Base-by-base conservation (phyloP, 805 yeast species). In the Lipomyces orientalis region DNA sequence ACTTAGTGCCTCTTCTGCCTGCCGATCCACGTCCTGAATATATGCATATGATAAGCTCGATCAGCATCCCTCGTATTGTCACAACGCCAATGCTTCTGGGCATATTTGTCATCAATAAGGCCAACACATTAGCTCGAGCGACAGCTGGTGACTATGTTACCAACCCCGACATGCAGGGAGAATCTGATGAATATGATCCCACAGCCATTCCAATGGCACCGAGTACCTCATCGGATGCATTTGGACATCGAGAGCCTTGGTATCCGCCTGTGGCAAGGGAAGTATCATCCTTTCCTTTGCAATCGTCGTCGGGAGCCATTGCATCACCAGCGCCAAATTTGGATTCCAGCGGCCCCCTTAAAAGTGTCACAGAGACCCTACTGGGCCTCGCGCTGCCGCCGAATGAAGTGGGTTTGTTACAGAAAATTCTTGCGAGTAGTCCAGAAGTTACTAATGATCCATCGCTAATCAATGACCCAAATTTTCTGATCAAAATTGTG, bases 1-100 rank as follows among this genome's bases (percentile, higher is more conserved):
- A 89, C 75, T 69, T 89, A 62, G 76, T 88, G 35, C 83, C 88
- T 0, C 64, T 84, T 8, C 69, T 58, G 4, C 62, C 73, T 1
- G 64, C 60, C 14, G 77, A 74, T 52, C 62, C 66, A 10, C 31
- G 68, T 4, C 79, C 77, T 3, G 72, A 65, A 8, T 75, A 67
- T 58, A 59, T 72, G 55, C 31, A 59, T 31, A 19, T 51, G 31
- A 62, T 69, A 16, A n/a, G 57, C 29, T 58, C 64, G 4, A 39
- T 64, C 25, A 39, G 43, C 16, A 39, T 69, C 33, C 63, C 71
- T 2, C 12, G 55, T 5, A 34, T 22, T 1, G 33, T 63, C n/a
- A 59, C 52, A 1, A 54, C 25, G 54, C 61, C 60, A 8, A 39
- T 61, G 33, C 56, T 69, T 16, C 52, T 69, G n/a, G 71, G 64